phyloP scores from a whole-genome alignment of 2,329 filamentous ascomycete genomes.

The Stachybotrys elegans region DNA sequence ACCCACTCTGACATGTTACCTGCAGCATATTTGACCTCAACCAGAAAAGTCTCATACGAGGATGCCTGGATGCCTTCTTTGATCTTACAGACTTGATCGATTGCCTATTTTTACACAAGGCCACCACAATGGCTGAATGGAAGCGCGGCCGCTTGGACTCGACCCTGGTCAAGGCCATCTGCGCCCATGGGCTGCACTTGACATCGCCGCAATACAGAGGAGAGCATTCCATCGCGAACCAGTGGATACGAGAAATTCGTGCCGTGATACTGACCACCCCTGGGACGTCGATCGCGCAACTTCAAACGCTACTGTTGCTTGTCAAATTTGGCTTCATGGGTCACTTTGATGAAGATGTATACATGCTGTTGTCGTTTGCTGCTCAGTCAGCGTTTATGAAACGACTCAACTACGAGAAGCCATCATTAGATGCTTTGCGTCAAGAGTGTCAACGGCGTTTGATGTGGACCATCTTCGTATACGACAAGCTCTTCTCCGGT shows the following conservation, averaged over 20 bases:
- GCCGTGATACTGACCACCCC: slow-evolving; percentile 5
- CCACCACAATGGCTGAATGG: slow-evolving; percentile 18
- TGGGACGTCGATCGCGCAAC: slow-evolving; percentile 7
- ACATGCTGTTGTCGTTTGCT: slow-evolving; percentile 16
- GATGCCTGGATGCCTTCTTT: slow-evolving; percentile 17
- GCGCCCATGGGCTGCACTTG: slow-evolving; percentile 9
- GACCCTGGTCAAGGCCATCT: slow-evolving; percentile 14
- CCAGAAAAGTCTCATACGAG: not conserved
- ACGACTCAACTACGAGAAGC: slow-evolving; percentile 18
- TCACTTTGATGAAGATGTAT: slow-evolving; percentile 11
- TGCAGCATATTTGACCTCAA: slow-evolving; percentile 11
- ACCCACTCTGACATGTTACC: no score
- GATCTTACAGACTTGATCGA: slow-evolving; percentile 10
- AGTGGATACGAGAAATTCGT: slow-evolving; percentile 17
- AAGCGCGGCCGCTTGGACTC: slow-evolving; percentile 13
- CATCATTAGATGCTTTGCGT: slow-evolving; percentile 8
- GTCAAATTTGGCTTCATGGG: slow-evolving; percentile 11
- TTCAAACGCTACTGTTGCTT: slow-evolving; percentile 16
- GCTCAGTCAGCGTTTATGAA: slow-evolving; percentile 19
- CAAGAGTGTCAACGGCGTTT: slow-evolving; percentile 18
- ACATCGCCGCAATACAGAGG: not conserved
- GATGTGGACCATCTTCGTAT: slow-evolving; percentile 20
- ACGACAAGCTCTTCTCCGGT: slow-evolving; percentile 19
- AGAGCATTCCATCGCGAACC: not conserved
- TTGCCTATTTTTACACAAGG: slow-evolving; percentile 16